Conservation (phyloP, 2,329 filamentous ascomycete genomes). For the Thielaviopsis punctulata region DNA sequence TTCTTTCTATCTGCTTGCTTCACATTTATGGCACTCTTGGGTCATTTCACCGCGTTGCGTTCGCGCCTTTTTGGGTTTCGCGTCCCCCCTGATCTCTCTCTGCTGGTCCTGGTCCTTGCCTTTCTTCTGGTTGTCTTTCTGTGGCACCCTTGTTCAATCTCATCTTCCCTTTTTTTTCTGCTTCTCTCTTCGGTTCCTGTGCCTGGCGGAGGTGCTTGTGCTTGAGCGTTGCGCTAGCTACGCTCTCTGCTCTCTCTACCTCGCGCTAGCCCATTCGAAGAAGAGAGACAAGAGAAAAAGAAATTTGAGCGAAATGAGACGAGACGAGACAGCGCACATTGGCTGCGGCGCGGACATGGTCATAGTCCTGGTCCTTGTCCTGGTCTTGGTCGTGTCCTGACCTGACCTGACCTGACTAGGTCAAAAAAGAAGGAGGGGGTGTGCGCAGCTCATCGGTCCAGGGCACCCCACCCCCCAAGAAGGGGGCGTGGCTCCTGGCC, state of each 20-base stretch:
- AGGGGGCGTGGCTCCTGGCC: neutral
- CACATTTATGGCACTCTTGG: too few species aligned
- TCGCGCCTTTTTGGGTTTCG: too few species aligned
- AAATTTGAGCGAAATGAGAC: neutral
- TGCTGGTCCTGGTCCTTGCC: too few species aligned
- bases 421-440: neutral
- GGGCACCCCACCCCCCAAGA: neutral
- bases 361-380: too few species aligned
- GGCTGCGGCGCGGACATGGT: neutral
- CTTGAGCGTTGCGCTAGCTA: neutral
- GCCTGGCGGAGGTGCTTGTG: neutral
- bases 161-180: neutral
- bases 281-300: neutral
- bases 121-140: neutral
- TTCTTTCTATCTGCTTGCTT: neutral
- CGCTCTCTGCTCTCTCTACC: too few species aligned
- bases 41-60: too few species aligned
- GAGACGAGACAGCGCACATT: neutral
- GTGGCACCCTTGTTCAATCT: neutral
- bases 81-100: neutral
- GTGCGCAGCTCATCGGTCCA: neutral
- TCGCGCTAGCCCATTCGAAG: neutral
- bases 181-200: conserved; percentile 18
- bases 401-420: too few species aligned
- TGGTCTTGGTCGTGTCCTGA: too few species aligned